Conservation (phyloP, 2,329 filamentous ascomycete genomes). For the Knufia fluminis region DNA sequence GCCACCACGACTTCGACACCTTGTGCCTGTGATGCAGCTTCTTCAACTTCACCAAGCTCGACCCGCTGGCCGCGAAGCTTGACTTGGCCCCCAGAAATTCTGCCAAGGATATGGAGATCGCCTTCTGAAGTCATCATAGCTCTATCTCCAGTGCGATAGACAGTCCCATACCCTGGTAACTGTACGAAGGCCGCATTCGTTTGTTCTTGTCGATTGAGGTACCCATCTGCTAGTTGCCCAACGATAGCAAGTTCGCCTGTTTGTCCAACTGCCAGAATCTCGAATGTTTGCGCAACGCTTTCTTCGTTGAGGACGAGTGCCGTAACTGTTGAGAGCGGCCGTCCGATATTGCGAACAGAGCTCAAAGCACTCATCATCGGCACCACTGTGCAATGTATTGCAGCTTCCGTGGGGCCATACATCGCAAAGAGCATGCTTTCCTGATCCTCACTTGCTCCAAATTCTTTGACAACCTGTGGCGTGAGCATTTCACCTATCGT, state of each 20-base stretch:
- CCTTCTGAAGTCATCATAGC: constrained; percentile 60
- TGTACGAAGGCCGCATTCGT: constrained; percentile 63
- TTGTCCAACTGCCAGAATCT: constrained; percentile 55
- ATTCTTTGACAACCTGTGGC: constrained; percentile 64
- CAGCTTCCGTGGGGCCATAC: constrained; percentile 89
- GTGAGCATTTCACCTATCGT: constrained; percentile 95
- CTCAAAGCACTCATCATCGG: constrained; percentile 49
- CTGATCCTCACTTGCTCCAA: constrained; percentile 50
- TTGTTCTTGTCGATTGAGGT: constrained; percentile 71
- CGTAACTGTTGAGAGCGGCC: constrained; percentile 72
- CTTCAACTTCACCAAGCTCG: constrained; percentile 70
- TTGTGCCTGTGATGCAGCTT: constrained; percentile 52
- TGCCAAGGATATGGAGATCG: constrained; percentile 71
- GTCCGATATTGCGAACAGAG: constrained; percentile 61
- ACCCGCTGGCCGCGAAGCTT: constrained; percentile 79
- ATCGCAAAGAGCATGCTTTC: constrained; percentile 73
- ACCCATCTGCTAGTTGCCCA: constrained; percentile 72
- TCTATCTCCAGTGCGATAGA: constrained; percentile 82
- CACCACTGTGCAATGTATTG: constrained; percentile 80
- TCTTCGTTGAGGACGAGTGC: constrained; percentile 56
- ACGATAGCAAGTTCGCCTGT: constrained; percentile 74
- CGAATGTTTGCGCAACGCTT: constrained; percentile 31
- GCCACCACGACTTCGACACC: constrained; percentile 59
- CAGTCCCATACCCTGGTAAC: constrained; percentile 52
- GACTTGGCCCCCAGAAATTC: constrained; percentile 70